phyloP scores from a whole-genome alignment of 2,329 filamentous ascomycete species.

The Colletotrichum zoysiae region DNA sequence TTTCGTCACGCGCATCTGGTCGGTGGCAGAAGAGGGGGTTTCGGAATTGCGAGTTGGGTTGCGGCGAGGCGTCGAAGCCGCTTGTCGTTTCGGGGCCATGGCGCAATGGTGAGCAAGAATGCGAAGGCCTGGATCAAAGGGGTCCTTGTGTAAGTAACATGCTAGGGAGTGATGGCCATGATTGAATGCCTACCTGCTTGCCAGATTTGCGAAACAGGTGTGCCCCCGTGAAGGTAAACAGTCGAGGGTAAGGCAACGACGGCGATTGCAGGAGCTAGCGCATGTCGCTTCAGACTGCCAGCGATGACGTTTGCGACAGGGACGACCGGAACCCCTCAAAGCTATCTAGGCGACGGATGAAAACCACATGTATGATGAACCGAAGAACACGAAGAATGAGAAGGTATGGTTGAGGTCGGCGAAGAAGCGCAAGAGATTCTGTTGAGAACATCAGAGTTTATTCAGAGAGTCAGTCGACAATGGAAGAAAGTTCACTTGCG shows the following conservation, averaged over 20 bases:
- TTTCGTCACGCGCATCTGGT: slow-evolving; percentile 24
- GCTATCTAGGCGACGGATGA: neutral
- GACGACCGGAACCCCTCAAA: slow-evolving; percentile 7
- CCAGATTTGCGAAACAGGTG: neutral
- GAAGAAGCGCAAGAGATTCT: neutral
- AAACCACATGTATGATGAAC: neutral
- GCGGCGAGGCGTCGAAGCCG: slow-evolving; percentile 21
- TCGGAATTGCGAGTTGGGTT: slow-evolving; percentile 17
- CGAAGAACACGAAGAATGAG: neutral
- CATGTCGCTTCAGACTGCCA: slow-evolving; percentile 13
- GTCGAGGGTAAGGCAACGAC: neutral
- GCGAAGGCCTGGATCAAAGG: slow-evolving; percentile 1
- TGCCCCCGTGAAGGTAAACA: neutral
- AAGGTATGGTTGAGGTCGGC: neutral
- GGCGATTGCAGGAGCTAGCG: slow-evolving; percentile 3
- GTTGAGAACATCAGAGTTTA: neutral
- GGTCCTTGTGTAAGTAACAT: slow-evolving; percentile 19
- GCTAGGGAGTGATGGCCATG: neutral
- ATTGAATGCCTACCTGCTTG: neutral
- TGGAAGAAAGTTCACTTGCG: slow-evolving; percentile 31
- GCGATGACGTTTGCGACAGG: slow-evolving; percentile 38
- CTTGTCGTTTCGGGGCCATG: slow-evolving; percentile 27
- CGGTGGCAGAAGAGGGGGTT: neutral
- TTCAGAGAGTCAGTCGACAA: neutral
- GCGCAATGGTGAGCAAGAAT: slow-evolving; percentile 10